Evolutionary conservation across 805 yeast genomes (phyloP), one percentile per base, ranked within the genome.

Genomic region (Limtongia smithiae): DNA sequence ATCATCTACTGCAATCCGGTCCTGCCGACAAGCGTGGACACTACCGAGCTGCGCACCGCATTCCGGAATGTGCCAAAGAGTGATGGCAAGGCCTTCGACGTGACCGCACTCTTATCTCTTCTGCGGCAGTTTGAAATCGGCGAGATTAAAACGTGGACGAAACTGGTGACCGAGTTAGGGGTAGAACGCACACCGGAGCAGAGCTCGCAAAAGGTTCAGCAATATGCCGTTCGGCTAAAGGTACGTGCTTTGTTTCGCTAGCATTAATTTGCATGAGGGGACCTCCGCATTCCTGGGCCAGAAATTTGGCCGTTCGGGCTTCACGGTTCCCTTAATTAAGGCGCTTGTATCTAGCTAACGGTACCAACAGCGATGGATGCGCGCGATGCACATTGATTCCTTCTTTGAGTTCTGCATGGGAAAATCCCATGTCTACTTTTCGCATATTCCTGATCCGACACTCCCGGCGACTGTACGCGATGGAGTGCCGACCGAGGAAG

Each of bases 381-480:
- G 51, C 4, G 51, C 53, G 4, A 55, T 53, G 57, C 59, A 55
- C 20, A 50, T 55, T 36, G 59, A 55, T 42, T 52, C 57, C 12
- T 55, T 54, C 31, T 55, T 55, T 30, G 59, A 53, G 41, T 53
- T 39, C 22, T 50, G 57, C 42, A 33, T 53, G 45, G 49, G 47
- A n/a, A 45, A 49, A 24, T 34, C 50, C 11, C 54, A 48, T 20
- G 48, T 30, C 5, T 55, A 55, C 38, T 55, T 43, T 32, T 40
- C 44, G 4, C 46, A 40, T 31, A 42, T 55, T 18, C 59, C 59
- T 4, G 54, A 45, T 21, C 56, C 54, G 28, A 20, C 7, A 9
- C 28, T n/a, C n/a, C 15, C 17, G 17, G 34, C 47, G 6, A 21
- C 37, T 12, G 36, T 41, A 8, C 46, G 59, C 15, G 57, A 46